These are phyloP conservation scores for Carex scoparia DNA, from an alignment of 176 grass and related monocot genomes.

Conservation along the genomic window DNA sequence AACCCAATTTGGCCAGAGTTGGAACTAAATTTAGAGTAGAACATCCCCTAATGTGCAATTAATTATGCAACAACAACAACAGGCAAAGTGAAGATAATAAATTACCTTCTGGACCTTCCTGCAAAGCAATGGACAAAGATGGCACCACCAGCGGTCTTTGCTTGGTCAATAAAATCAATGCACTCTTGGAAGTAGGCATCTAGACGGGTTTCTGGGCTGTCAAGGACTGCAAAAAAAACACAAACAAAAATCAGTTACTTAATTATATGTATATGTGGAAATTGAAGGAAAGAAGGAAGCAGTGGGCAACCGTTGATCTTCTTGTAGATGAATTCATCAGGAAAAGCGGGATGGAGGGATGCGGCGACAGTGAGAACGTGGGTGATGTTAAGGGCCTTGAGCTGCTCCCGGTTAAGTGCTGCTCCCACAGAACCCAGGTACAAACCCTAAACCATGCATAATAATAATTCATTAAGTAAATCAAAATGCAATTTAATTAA, in stretches of 20 bases:
- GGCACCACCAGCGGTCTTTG: constrained; percentile 46
- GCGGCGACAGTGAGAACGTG: constrained; percentile 65
- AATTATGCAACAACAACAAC: background rate
- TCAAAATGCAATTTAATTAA: background rate
- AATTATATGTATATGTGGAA: background rate
- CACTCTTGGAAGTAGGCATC: constrained; percentile 67
- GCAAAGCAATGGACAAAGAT: constrained; percentile 95
- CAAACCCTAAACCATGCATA: constrained; percentile 40
- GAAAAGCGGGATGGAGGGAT: constrained; percentile 66
- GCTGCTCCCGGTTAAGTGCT: constrained; percentile 55
- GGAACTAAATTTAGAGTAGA: background rate
- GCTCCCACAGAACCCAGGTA: constrained; percentile 87
- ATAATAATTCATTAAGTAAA: background rate
- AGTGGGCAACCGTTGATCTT: constrained; percentile 56
- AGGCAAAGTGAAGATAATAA: background rate
- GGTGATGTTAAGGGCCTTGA: constrained; percentile 72
- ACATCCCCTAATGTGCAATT: background rate
- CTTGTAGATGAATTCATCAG: constrained; percentile 71
- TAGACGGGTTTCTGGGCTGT: constrained; percentile 54
- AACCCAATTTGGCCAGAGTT: background rate
- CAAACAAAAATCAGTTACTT: background rate
- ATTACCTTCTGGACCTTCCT: constrained; percentile 87
- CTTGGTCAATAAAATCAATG: constrained; percentile 85
- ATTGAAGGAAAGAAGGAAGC: background rate
- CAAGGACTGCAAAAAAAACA: constrained; percentile 52